Base-by-base conservation (phyloP, 2,329 filamentous ascomycete genomes). In the Gaeumannomyces sp. region DNA sequence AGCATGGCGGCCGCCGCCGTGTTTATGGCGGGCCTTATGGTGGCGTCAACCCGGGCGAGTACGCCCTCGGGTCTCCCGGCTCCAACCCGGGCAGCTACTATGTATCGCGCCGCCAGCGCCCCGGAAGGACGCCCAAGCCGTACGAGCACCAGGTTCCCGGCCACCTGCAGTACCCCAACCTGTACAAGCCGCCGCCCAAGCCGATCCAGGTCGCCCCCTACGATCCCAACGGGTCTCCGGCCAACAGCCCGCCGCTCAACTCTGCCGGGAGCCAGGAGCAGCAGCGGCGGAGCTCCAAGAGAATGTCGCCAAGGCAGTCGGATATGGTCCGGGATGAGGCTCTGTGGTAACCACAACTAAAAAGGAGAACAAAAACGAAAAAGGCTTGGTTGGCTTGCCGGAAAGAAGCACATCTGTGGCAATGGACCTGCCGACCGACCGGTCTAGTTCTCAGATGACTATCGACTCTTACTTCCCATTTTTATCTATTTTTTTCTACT, bases 141-240 rank as follows among this genome's bases (percentile, higher is more conserved):
- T 64, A 35, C 33, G 62, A n/a, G 61, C 38, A 60, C 19, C 60
- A 65, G 58, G 31, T 61, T 5, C 57, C 61, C 3, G 61, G 35
- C 22, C 64, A 65, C 64, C 63, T 53, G 22, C 64, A 65, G 64
- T 35, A 60, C 10, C 64, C 61, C 10, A 59, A 64, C 56, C n/a
- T 59, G 22, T 38, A 64, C 53, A 64, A 64, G 62, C 19, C 62
- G 16, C 25, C 62, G 27, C 29, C 62, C 56, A 56, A 28, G 53
- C 62, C 62, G 22, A 45, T 59, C 31, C 50, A 59, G 6, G 62
- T 64, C 22, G 33, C 62, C 10, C 50, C 50, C 11, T 64, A 59
- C 25, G 62, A 64, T 14, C 53, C 53, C 2, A 33, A 38, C 25
- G 22, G 53, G 4, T 22, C n/a, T 22, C 22, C 53, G 2, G 19